Conservation (phyloP, 805 yeast species). For the Brettanomyces nanus region DNA sequence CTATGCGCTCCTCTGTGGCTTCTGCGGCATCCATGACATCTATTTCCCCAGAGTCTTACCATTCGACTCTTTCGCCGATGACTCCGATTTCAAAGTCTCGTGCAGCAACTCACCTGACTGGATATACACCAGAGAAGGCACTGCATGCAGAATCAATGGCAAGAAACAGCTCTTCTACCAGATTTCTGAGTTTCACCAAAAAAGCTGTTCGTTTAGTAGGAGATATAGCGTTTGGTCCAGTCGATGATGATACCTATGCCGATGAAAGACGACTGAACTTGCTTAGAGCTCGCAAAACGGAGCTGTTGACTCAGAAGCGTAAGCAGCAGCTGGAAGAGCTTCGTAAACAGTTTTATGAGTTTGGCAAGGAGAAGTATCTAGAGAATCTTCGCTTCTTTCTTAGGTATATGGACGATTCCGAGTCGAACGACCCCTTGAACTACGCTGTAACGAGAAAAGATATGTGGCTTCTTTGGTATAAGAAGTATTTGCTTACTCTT, state of each 20-base stretch:
- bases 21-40: too few species aligned
- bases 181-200: constrained; percentile 17
- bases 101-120: too few species aligned
- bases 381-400: constrained; percentile 24
- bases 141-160: too few species aligned
- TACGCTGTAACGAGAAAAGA: constrained; percentile 26
- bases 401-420: constrained; percentile 26
- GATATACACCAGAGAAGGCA: too few species aligned
- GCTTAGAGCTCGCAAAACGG: constrained; percentile 7
- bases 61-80: too few species aligned
- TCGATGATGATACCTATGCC: constrained; percentile 7
- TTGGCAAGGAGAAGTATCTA: constrained; percentile 18
- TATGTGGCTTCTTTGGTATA: constrained; percentile 24
- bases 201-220: constrained; percentile 24
- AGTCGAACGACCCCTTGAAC: constrained; percentile 22
- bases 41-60: too few species aligned
- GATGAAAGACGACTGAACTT: constrained; percentile 9
- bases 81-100: too few species aligned
- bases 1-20: too few species aligned
- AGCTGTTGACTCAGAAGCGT: constrained; percentile 8
- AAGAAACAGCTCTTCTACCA: neutral
- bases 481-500: constrained; percentile 13
- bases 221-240: constrained; percentile 25
- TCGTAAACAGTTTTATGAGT: constrained; percentile 12
- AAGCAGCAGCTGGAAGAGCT: constrained; percentile 10